These are phyloP conservation scores for Castanea mollissima DNA, from an alignment of 306 rosid genomes.

Conservation along the genomic window DNA sequence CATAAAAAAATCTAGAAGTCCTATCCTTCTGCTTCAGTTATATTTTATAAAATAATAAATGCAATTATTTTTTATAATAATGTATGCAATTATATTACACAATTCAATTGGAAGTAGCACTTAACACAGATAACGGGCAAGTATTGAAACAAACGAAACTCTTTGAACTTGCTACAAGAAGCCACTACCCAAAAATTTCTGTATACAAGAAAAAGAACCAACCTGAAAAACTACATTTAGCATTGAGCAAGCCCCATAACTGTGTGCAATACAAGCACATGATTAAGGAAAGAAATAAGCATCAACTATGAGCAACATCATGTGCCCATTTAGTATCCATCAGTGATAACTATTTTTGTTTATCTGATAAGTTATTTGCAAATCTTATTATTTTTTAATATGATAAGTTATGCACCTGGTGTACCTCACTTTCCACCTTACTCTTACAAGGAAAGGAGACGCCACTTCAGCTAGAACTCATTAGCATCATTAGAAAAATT, in stretches of 20 bases:
- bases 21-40: neutral
- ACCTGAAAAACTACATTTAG: neutral
- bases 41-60: neutral
- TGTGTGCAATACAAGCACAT: neutral
- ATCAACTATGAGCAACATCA: neutral
- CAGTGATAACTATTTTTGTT: too few relatives aligned
- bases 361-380: too few relatives aligned
- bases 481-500: neutral
- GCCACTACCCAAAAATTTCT: neutral
- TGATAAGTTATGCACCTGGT: too few relatives aligned
- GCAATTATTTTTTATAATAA: neutral
- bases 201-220: neutral
- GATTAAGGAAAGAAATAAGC: constrained; percentile 1
- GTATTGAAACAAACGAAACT: neutral
- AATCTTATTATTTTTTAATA: too few relatives aligned
- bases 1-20: neutral
- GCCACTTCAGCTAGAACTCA: too few relatives aligned
- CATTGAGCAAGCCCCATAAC: neutral
- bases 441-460: too few relatives aligned
- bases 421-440: too few relatives aligned
- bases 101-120: neutral
- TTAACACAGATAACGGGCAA: neutral
- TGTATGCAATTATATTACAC: neutral
- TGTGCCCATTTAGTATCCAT: too few relatives aligned
- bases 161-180: neutral